Evolutionary conservation across 768 basidiomycete genomes (phyloP).

Genomic region (Kondoa malvinella): DNA sequence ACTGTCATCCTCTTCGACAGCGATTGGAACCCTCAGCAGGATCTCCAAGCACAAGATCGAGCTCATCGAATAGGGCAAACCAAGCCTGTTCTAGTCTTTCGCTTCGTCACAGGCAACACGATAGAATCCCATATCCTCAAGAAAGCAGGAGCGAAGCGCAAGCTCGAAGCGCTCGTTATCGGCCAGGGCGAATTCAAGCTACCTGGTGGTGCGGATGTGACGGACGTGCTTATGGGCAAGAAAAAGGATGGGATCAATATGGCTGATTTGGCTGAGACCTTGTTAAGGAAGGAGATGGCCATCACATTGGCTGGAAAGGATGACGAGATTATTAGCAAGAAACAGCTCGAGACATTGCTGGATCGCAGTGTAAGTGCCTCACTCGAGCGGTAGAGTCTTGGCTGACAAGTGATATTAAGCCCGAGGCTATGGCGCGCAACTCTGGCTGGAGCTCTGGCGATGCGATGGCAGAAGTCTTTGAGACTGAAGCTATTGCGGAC

Average conservation of each 20-base stretch:
- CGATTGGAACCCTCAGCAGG: slow-evolving; percentile 76
- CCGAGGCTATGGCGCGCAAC: slow-evolving; percentile 15
- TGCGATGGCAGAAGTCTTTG: slow-evolving; percentile 16
- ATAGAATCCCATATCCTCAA: slow-evolving; percentile 95
- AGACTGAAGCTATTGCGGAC: slow-evolving; percentile 11
- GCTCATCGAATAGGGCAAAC: slow-evolving; percentile 96
- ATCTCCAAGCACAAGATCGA: slow-evolving; percentile 97
- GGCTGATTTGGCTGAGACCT: slow-evolving; percentile 8
- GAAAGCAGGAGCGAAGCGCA: slow-evolving; percentile 39
- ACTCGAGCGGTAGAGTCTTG: too few relatives aligned
- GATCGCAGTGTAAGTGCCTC: slow-evolving; percentile 48
- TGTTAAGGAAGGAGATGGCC: slow-evolving; percentile 58
- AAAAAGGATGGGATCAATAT: slow-evolving; percentile 7
- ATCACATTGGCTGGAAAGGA: slow-evolving; percentile 68
- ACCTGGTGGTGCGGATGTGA: slow-evolving; percentile 34
- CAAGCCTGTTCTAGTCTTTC: slow-evolving; percentile 85
- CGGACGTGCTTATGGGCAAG: slow-evolving; percentile 33
- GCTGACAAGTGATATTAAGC: background rate
- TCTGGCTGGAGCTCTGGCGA: slow-evolving; percentile 12
- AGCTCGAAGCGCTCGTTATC: slow-evolving; percentile 86
- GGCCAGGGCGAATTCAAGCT: slow-evolving; percentile 47
- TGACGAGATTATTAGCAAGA: slow-evolving; percentile 59
- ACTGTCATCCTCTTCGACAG: slow-evolving; percentile 73
- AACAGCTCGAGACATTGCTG: slow-evolving; percentile 59
- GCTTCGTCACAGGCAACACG: slow-evolving; percentile 94